These are phyloP conservation scores for Erodium trifolium DNA, from an alignment of 441 rosid genomes.

Conservation along the genomic window DNA sequence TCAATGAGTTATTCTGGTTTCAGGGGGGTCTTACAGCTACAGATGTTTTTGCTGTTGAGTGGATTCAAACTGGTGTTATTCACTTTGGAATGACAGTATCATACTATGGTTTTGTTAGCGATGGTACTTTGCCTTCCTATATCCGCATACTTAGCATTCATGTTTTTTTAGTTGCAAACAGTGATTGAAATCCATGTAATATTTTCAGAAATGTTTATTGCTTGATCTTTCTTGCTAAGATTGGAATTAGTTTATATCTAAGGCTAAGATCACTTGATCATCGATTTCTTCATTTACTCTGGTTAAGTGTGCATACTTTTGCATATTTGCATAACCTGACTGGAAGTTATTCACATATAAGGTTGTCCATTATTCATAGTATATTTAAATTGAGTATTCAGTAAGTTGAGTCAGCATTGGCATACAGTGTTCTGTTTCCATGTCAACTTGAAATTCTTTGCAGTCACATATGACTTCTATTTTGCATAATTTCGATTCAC, in stretches of 20 bases:
- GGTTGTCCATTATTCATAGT: not conserved
- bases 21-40: slow-evolving; percentile 97
- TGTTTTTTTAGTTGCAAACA: not conserved
- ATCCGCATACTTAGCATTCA: not conserved
- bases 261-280: not conserved
- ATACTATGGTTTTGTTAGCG: slow-evolving; percentile 92
- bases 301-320: not conserved
- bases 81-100: slow-evolving; percentile 95
- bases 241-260: not conserved
- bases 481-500: not conserved
- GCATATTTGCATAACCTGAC: not conserved
- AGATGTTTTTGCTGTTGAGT: slow-evolving; percentile 86
- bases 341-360: not conserved
- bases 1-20: slow-evolving; percentile 22
- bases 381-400: not conserved
- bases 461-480: not conserved
- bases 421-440: not conserved
- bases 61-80: slow-evolving; percentile 73
- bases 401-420: not conserved
- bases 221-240: not conserved
- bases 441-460: not conserved
- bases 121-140: slow-evolving; percentile 36
- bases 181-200: not conserved
- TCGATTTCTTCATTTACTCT: not conserved
- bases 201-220: not conserved